These are phyloP conservation scores for Fusarium scirpi DNA, from an alignment of 2,329 filamentous ascomycete genomes.

Conservation along the genomic window DNA sequence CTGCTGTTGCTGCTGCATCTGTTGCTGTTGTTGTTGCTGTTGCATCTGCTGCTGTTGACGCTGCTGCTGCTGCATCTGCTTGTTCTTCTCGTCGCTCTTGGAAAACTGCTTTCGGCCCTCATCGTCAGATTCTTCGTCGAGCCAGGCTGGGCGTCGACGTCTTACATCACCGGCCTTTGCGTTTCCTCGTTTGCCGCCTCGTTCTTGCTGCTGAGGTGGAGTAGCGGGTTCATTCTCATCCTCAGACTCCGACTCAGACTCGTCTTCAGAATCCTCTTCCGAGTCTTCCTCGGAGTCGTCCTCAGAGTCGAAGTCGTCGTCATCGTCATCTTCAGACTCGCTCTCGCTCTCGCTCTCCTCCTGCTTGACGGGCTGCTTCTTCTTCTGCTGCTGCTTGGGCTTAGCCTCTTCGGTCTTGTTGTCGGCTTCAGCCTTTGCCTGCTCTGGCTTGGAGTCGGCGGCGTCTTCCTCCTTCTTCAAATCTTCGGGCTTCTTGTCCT, in stretches of 20 bases:
- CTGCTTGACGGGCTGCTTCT: constrained; percentile 21
- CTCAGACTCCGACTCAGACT: constrained; percentile 41
- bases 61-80: constrained; percentile 20
- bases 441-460: constrained; percentile 12
- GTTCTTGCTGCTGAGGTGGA: constrained; percentile 37
- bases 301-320: constrained; percentile 36
- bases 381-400: constrained; percentile 20
- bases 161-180: constrained; percentile 27
- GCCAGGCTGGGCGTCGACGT: constrained; percentile 40
- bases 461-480: constrained; percentile 21
- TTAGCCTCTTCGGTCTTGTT: constrained; percentile 20
- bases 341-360: constrained; percentile 34
- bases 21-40: constrained; percentile 35
- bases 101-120: constrained; percentile 35
- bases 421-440: constrained; percentile 16
- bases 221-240: constrained; percentile 45
- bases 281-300: constrained; percentile 35
- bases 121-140: constrained; percentile 43
- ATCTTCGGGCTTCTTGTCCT: constrained; percentile 26
- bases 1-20: constrained; percentile 37
- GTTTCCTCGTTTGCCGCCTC: constrained; percentile 9
- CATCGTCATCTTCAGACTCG: constrained; percentile 31
- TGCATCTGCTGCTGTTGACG: constrained; percentile 33
- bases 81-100: not conserved
- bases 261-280: constrained; percentile 36